Percentiles rank a stretch among this genome's conserved stretches.
Evolutionary conservation across 1,139 yeast genomes (phyloP).

Genomic region (Diutina neorugosa): DNA sequence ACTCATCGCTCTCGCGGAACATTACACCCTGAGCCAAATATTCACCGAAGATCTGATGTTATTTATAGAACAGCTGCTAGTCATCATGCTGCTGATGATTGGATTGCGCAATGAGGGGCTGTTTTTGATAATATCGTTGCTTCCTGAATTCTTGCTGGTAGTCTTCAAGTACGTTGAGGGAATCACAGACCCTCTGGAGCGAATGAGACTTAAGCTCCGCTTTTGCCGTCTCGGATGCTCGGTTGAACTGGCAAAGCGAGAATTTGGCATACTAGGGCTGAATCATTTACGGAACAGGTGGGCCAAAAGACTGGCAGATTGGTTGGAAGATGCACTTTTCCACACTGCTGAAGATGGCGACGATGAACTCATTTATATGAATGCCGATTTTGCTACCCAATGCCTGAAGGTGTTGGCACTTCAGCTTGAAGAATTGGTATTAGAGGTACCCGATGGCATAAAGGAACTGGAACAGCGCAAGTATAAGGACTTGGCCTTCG

Average conservation of each 20-base stretch:
- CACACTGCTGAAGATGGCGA: constrained; percentile 13
- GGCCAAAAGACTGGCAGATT: constrained; percentile 47
- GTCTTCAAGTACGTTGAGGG: constrained; percentile 24
- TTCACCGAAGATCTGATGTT: constrained; percentile 21
- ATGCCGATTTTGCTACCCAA: constrained; percentile 56
- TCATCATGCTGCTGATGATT: constrained; percentile 28
- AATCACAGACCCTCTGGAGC: constrained; percentile 15
- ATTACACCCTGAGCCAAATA: constrained; percentile 16
- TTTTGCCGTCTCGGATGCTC: constrained; percentile 44
- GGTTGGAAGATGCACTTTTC: constrained; percentile 53
- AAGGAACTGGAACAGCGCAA: constrained; percentile 43
- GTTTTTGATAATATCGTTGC: constrained; percentile 21
- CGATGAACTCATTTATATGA: constrained; percentile 40
- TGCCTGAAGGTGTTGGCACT: constrained; percentile 46
- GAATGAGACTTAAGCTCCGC: constrained; percentile 41
- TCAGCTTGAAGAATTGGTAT: constrained; percentile 40
- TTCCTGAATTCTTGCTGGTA: constrained; percentile 21
- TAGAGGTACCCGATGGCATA: constrained; percentile 53
- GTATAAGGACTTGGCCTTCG: constrained; percentile 55
- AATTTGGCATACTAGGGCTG: constrained; percentile 41
- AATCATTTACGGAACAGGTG: constrained; percentile 45
- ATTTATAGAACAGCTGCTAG: constrained; percentile 28
- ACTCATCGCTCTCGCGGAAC: constrained; percentile 16
- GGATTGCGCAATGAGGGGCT: constrained; percentile 25
- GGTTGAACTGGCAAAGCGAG: constrained; percentile 30